Conservation (phyloP, 345 rosid species). For the Eucalyptus cloeziana region DNA sequence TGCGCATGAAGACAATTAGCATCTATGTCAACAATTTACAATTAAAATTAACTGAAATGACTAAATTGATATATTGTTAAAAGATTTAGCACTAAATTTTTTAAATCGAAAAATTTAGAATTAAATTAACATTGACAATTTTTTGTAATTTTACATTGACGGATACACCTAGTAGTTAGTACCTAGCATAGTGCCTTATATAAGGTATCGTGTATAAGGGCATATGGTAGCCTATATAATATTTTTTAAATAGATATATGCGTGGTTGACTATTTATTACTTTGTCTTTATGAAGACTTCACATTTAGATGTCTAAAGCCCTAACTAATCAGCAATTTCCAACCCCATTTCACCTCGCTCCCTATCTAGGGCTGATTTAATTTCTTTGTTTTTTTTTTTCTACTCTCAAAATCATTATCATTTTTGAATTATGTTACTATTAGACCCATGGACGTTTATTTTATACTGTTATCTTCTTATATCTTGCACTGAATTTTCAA, state of each 20-base stretch:
- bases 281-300: background rate
- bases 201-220: background rate
- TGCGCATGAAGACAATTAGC: fast-evolving
- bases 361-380: background rate
- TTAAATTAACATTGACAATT: background rate
- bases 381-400: background rate
- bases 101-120: no score
- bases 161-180: background rate
- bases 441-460: background rate
- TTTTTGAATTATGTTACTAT: background rate
- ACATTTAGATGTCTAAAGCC: background rate
- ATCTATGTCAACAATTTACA: fast-evolving
- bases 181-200: background rate
- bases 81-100: background rate
- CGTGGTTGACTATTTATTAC: background rate
- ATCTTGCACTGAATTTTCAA: background rate
- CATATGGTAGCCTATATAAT: background rate
- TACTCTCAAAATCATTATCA: background rate
- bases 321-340: background rate
- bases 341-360: background rate
- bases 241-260: background rate
- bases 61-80: background rate
- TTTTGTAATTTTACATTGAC: background rate
- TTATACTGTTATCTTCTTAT: background rate
- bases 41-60: background rate